Percentiles rank a stretch among this genome's conserved stretches.
Conservation (phyloP, 2,329 filamentous ascomycete genomes). For the Fusarium oxysporum region DNA sequence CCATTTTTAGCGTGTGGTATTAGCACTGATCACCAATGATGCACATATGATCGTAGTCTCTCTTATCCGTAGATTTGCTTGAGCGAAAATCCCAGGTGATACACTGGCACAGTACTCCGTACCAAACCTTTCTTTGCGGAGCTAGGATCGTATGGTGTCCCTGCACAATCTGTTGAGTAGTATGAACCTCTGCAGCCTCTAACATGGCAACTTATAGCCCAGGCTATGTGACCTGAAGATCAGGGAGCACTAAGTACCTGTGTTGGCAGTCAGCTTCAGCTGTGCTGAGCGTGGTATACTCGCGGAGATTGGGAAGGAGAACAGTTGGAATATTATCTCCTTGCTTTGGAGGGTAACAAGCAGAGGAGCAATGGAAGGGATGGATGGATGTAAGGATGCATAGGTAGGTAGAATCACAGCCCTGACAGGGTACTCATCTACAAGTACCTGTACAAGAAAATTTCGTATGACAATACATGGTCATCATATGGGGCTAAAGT, state of each 20-base stretch:
- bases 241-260: conserved; percentile 4
- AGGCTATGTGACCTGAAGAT: conserved; percentile 5
- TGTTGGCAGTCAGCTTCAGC: conserved; percentile 10
- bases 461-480: conserved; percentile 52
- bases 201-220: conserved; percentile 18
- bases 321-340: conserved; percentile 24
- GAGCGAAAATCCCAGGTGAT: conserved; percentile 34
- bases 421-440: conserved; percentile 42
- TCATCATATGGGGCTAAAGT: conserved; percentile 51
- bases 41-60: conserved; percentile 31
- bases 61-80: conserved; percentile 12
- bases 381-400: conserved; percentile 22
- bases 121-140: conserved; percentile 25
- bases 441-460: conserved; percentile 50
- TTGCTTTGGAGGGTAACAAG: conserved; percentile 8
- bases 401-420: conserved; percentile 8
- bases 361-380: conserved; percentile 20
- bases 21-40: conserved; percentile 31
- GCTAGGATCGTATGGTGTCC: conserved; percentile 33
- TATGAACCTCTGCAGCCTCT: conserved; percentile 1
- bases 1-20: conserved; percentile 3
- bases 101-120: conserved; percentile 36
- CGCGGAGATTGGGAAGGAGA: conserved; percentile 4
- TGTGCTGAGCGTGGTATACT: conserved; percentile 2
- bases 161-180: conserved; percentile 32